phyloP scores from a whole-genome alignment of 2,329 filamentous ascomycete genomes.

The Stagonosporopsis tanaceti region DNA sequence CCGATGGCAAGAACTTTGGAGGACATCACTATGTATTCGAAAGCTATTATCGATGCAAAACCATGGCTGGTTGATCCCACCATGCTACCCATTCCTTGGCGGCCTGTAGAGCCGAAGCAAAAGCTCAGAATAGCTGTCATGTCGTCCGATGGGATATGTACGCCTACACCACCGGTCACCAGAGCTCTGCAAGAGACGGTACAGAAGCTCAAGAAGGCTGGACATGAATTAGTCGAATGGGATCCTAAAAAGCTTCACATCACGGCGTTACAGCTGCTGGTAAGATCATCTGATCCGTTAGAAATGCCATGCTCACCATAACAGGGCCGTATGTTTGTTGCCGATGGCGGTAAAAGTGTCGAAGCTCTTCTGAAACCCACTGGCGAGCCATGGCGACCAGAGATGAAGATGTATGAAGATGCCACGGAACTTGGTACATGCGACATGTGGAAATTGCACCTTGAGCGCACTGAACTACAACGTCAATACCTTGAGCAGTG shows the following conservation, averaged over 20 bases:
- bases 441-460: constrained; percentile 60
- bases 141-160: constrained; percentile 59
- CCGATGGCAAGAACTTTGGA: constrained; percentile 65
- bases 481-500: constrained; percentile 57
- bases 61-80: constrained; percentile 64
- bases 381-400: constrained; percentile 57
- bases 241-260: constrained; percentile 60
- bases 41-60: constrained; percentile 52
- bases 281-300: constrained; percentile 29
- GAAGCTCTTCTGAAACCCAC: constrained; percentile 51
- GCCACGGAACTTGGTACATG: constrained; percentile 55
- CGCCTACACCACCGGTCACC: constrained; percentile 61
- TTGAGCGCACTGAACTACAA: constrained; percentile 54
- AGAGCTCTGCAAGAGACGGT: constrained; percentile 65
- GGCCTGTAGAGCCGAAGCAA: constrained; percentile 50
- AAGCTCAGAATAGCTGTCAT: constrained; percentile 68
- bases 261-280: constrained; percentile 60
- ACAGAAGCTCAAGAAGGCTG: constrained; percentile 59
- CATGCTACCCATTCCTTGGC: constrained; percentile 63
- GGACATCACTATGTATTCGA: constrained; percentile 57
- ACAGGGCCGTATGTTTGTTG: constrained; percentile 55
- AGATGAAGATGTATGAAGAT: constrained; percentile 57
- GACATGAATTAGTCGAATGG: constrained; percentile 66
- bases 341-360: constrained; percentile 61
- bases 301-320: background rate